These are phyloP conservation scores for Phytophthora colocasiae DNA, from an alignment of 352 stramenopile species.

Conservation along the genomic window DNA sequence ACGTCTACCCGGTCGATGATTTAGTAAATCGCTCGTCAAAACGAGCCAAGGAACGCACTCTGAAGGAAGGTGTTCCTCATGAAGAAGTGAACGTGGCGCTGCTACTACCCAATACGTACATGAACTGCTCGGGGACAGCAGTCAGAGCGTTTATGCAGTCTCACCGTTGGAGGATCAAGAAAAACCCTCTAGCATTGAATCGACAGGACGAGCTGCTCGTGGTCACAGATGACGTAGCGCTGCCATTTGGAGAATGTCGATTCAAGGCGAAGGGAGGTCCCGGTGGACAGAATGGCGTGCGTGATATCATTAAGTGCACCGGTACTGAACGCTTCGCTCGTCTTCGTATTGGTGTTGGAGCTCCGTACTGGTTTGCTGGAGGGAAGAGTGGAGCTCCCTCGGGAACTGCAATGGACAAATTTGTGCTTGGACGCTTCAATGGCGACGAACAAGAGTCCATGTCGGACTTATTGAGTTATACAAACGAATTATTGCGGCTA, in stretches of 20 bases:
- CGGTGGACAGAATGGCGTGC: conserved; percentile 84
- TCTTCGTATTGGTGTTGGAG: conserved; percentile 83
- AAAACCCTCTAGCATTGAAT: conserved; percentile 80
- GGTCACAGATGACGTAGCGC: conserved; percentile 78
- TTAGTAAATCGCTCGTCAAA: conserved; percentile 81
- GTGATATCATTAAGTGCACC: conserved; percentile 87
- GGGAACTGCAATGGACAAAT: conserved; percentile 87
- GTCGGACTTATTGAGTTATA: conserved; percentile 64
- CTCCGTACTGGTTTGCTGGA: conserved; percentile 78
- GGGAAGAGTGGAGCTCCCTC: conserved; percentile 71
- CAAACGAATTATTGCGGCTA: conserved; percentile 79
- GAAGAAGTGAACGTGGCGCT: conserved; percentile 77
- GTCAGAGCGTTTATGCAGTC: conserved; percentile 84
- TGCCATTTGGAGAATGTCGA: conserved; percentile 83
- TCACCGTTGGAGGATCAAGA: conserved; percentile 86
- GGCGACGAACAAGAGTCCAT: conserved; percentile 83
- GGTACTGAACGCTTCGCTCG: conserved; percentile 84
- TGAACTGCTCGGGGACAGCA: conserved; percentile 85
- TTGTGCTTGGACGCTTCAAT: conserved; percentile 80
- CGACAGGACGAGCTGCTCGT: conserved; percentile 88
- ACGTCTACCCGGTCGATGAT: conserved; percentile 63
- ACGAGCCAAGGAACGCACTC: conserved; percentile 77
- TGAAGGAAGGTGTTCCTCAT: conserved; percentile 78
- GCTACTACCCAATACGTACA: conserved; percentile 82
- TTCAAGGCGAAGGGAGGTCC: conserved; percentile 84